Percentiles rank a stretch among this genome's conserved stretches.
Conservation (phyloP, 2,329 filamentous ascomycete genomes). For the Acephala macrosclerotiorum region DNA sequence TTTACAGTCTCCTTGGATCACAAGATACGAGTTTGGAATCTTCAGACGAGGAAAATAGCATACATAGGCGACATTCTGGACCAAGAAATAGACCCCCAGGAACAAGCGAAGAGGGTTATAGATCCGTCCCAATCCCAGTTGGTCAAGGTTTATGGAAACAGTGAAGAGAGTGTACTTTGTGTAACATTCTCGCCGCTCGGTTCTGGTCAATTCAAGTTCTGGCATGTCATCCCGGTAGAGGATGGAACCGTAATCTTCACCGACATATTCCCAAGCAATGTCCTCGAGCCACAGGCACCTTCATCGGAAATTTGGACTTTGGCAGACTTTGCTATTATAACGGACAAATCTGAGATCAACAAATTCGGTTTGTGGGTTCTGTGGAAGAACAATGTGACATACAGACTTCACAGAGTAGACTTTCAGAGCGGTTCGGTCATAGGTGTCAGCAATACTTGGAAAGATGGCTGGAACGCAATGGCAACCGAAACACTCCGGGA, state of each 20-base stretch:
- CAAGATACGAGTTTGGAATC: constrained; percentile 87
- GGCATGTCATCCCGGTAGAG: constrained; percentile 73
- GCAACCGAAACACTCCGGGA: constrained; percentile 64
- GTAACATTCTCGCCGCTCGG: constrained; percentile 90
- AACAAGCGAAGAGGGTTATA: constrained; percentile 76
- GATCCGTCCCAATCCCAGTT: constrained; percentile 81
- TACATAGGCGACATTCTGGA: constrained; percentile 81
- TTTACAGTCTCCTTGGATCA: constrained; percentile 92
- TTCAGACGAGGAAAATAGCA: constrained; percentile 79
- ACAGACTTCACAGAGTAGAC: constrained; percentile 75
- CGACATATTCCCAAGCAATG: constrained; percentile 72
- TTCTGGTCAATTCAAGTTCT: constrained; percentile 93
- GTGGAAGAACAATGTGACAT: constrained; percentile 86
- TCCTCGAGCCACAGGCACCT: constrained; percentile 74
- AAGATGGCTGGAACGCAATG: constrained; percentile 73
- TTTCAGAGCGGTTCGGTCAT: constrained; percentile 61
- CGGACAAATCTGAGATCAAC: constrained; percentile 57
- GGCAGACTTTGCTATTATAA: constrained; percentile 74
- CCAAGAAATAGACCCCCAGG: constrained; percentile 69
- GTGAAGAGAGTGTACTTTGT: constrained; percentile 62
- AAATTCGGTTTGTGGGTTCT: constrained; percentile 74
- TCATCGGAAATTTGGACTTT: constrained; percentile 81
- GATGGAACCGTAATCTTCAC: constrained; percentile 67
- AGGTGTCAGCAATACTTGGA: constrained; percentile 57
- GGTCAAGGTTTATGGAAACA: constrained; percentile 72